Evolutionary conservation across 2,329 filamentous ascomycete genomes (phyloP).

Genomic region (Hymenoscyphus linearis): DNA sequence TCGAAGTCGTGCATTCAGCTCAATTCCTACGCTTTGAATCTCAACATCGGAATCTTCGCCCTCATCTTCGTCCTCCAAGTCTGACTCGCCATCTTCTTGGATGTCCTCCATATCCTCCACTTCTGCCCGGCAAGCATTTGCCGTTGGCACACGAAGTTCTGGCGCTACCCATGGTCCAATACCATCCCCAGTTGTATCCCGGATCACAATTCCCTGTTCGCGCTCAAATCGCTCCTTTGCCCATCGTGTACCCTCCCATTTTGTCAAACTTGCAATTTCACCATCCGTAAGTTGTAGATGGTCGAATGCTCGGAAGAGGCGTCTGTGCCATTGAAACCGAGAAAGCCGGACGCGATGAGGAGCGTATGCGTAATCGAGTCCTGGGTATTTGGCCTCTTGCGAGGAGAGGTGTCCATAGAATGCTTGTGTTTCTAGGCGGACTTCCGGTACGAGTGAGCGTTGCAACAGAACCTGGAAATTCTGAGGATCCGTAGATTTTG

Average conservation of each 20-base stretch:
- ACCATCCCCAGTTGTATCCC: slow-evolving; percentile 66
- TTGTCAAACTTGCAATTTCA: slow-evolving; percentile 68
- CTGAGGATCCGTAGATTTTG: slow-evolving; percentile 61
- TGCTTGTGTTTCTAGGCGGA: slow-evolving; percentile 65
- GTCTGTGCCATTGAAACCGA: slow-evolving; percentile 70
- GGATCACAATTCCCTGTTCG: slow-evolving; percentile 65
- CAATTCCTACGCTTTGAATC: slow-evolving; percentile 54
- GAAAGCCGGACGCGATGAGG: slow-evolving; percentile 74
- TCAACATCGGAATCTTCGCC: slow-evolving; percentile 50
- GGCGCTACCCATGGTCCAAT: slow-evolving; percentile 58
- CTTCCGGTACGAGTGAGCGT: slow-evolving; percentile 65
- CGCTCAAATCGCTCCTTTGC: slow-evolving; percentile 74
- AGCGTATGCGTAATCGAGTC: slow-evolving; percentile 69
- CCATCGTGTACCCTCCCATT: slow-evolving; percentile 81
- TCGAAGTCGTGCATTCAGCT: slow-evolving; percentile 59
- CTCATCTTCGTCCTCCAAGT: slow-evolving; percentile 30
- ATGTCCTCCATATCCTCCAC: slow-evolving; percentile 34
- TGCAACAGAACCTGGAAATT: slow-evolving; percentile 67
- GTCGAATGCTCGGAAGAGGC: slow-evolving; percentile 73
- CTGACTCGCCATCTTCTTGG: slow-evolving; percentile 30
- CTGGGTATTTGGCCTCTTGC: slow-evolving; percentile 75
- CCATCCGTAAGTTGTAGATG: slow-evolving; percentile 58
- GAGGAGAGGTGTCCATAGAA: slow-evolving; percentile 78
- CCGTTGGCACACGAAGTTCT: slow-evolving; percentile 27
- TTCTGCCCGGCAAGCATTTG: slow-evolving; percentile 18